Base-by-base conservation (phyloP, 345 rosid genomes). In the Ricinus communis region DNA sequence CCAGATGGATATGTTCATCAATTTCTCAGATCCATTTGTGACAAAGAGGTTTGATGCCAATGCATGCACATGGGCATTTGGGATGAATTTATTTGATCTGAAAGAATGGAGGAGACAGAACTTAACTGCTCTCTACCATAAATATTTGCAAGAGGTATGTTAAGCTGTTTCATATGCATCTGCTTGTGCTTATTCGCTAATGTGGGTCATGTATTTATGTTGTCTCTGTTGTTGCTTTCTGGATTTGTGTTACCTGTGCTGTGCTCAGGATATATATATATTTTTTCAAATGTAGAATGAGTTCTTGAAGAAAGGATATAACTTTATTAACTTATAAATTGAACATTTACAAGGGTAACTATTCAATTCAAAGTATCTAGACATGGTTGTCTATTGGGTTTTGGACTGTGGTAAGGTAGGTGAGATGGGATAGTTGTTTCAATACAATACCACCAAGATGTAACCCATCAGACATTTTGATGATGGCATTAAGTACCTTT, bases 81-180 rank as follows among this genome's bases (percentile, higher is more conserved):
- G 80, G 47, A 54, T 77, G 80, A 72, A 77, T 54, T 47, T 77
- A 77, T 68, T 77, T 77, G 76, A 77, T 56, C 70, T 77, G 49
- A 61, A 47, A 40, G 73, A 77, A 66, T 77, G 80, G 80, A 77
- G 76, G 66, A 45, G 65, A 28, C 73, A 28, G 36, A 56, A 72
- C 61, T 68, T 77, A 68, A 77, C 66, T 36, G 65, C 64, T 49
- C 70, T 63, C 33, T 72, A 72, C 65, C 76, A 62, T 31, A 72
- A 81, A 74, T 91, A 87, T 82, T 74, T 90, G 80, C 82, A 82
- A 74, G 40, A 81, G 98, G 98, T 94, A 91, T 46, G 86, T 49
- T 19, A n/a, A 28, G 52, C 24, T 56, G 36, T 49, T 47, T 64
- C 18, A 8, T 25, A 54, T 57, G 59, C 55, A 59, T n/a, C 60